Percentiles rank a stretch among this genome's conserved stretches.
Evolutionary conservation across 140 eudicot genomes (phyloP).

Genomic region (Oenanthe javanica): DNA sequence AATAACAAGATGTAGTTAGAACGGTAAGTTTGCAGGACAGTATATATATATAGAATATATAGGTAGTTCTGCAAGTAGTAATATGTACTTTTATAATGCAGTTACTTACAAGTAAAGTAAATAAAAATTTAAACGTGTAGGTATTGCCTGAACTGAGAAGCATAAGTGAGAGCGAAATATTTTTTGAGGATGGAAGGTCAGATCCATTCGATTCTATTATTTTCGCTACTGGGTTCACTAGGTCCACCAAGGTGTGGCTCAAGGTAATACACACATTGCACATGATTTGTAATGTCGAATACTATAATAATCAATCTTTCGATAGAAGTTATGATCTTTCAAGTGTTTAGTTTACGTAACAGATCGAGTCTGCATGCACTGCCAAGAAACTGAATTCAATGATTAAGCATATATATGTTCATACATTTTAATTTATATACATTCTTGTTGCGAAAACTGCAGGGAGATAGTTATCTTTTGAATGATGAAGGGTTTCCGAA

Average conservation of each 20-base stretch:
- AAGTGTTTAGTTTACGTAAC: background rate
- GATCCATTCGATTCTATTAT: conserved; percentile 55
- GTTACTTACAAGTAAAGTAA: background rate
- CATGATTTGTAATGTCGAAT: background rate
- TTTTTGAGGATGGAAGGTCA: conserved; percentile 38
- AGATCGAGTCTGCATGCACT: background rate
- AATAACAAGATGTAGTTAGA: no score
- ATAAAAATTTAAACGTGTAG: conserved; percentile 12
- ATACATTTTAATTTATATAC: no score
- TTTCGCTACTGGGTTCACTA: conserved; percentile 75
- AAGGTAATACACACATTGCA: conserved; percentile 24
- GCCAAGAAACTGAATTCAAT: background rate
- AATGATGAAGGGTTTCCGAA: conserved; percentile 68
- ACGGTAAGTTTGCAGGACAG: no score
- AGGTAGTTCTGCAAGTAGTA: background rate
- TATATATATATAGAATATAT: background rate
- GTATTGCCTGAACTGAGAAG: conserved; percentile 53
- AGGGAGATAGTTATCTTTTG: conserved; percentile 60
- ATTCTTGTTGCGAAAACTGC: background rate
- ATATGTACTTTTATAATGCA: background rate
- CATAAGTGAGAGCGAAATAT: conserved; percentile 28
- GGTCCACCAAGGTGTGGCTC: conserved; percentile 66
- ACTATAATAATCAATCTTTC: background rate
- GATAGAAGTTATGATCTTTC: background rate
- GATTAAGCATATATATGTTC: no score